These are phyloP conservation scores for Amylocystis lapponica DNA, from an alignment of 768 basidiomycete species.

Conservation along the genomic window DNA sequence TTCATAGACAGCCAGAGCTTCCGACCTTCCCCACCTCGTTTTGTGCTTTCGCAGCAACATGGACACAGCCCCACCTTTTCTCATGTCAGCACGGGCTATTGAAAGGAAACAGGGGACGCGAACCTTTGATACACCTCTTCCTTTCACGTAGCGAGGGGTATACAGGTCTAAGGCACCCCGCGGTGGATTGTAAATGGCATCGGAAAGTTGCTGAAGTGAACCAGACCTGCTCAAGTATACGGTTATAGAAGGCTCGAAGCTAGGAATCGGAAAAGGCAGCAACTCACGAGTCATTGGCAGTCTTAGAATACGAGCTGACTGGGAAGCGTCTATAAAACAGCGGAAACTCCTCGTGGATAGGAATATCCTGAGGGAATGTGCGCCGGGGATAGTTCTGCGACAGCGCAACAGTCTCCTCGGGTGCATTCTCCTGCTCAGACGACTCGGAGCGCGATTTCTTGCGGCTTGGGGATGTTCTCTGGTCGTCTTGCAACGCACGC, in stretches of 20 bases:
- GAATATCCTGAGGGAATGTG: constrained; percentile 44
- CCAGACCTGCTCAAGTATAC: too few relatives aligned
- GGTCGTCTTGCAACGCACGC: too few relatives aligned
- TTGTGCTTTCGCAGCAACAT: constrained; percentile 56
- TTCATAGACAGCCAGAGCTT: constrained; percentile 74
- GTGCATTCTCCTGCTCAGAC: too few relatives aligned
- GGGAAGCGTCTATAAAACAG: constrained; percentile 71
- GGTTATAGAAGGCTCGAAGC: too few relatives aligned
- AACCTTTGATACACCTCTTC: constrained; percentile 57
- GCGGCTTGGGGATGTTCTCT: too few relatives aligned
- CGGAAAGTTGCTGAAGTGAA: constrained; percentile 20
- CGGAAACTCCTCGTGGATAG: constrained; percentile 44
- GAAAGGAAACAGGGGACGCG: not conserved
- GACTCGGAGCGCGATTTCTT: too few relatives aligned
- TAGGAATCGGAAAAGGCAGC: too few relatives aligned
- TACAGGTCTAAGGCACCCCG: constrained; percentile 63
- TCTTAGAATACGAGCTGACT: constrained; percentile 50
- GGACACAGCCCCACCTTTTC: constrained; percentile 61
- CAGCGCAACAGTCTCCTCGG: not conserved
- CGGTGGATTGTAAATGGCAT: constrained; percentile 55
- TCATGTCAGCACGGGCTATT: not conserved
- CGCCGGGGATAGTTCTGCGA: constrained; percentile 31
- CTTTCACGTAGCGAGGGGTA: constrained; percentile 72
- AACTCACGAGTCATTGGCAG: too few relatives aligned
- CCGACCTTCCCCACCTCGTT: constrained; percentile 59